These are phyloP conservation scores for Blastobotrys parvus DNA, from an alignment of 805 yeast genomes.

Conservation along the genomic window DNA sequence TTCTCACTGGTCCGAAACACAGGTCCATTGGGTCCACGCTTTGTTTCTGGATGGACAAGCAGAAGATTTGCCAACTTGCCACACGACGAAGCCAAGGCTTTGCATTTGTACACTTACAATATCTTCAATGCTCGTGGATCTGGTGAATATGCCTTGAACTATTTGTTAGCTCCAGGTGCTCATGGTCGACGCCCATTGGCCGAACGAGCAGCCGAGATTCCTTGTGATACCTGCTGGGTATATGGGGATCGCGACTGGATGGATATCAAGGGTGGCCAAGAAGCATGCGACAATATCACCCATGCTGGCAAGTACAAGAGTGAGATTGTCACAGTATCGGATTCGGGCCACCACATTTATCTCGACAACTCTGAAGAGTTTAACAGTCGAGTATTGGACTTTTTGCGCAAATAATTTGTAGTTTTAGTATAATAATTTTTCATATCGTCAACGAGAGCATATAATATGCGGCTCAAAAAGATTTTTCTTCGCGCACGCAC, in stretches of 20 bases:
- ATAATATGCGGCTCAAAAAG: too few relatives aligned
- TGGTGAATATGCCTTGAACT: constrained; percentile 86
- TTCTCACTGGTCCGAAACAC: constrained; percentile 68
- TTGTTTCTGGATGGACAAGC: constrained; percentile 85
- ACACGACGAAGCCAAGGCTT: constrained; percentile 36
- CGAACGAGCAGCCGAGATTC: constrained; percentile 41
- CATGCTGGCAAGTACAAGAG: neutral
- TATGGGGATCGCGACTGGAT: constrained; percentile 80
- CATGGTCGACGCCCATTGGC: constrained; percentile 69
- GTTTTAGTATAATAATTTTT: too few relatives aligned
- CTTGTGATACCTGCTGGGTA: constrained; percentile 67
- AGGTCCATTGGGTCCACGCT: constrained; percentile 74
- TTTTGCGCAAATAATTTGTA: too few relatives aligned
- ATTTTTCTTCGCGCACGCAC: too few relatives aligned
- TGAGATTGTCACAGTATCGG: constrained; percentile 5
- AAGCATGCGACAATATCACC: constrained; percentile 25
- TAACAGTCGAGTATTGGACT: neutral
- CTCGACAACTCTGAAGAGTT: constrained; percentile 43
- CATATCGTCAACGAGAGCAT: too few relatives aligned
- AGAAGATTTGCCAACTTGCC: constrained; percentile 63
- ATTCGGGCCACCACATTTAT: constrained; percentile 66
- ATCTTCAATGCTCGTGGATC: constrained; percentile 84
- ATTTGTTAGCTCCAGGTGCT: constrained; percentile 84
- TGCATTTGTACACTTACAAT: constrained; percentile 75
- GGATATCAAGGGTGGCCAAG: constrained; percentile 36